Base-by-base conservation (phyloP, 2,329 filamentous ascomycete genomes). In the Phoma sp. region DNA sequence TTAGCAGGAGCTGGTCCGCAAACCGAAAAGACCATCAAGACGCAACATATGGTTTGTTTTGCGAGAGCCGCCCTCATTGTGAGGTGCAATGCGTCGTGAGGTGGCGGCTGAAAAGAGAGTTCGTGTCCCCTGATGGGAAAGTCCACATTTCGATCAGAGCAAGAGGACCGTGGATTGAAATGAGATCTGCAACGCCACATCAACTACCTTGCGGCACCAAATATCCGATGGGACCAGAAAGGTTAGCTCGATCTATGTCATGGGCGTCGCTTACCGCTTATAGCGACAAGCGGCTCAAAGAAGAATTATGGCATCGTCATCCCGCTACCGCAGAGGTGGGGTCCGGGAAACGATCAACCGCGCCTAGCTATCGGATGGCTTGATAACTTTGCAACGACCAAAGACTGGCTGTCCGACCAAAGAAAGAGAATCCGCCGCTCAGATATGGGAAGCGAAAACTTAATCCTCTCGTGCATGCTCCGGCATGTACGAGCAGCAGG, bases 171-270 rank as follows among this genome's bases (percentile, higher is more conserved):
- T 31, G 29, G 35, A 44, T 13, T 37, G 38, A 15, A 43, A 31
- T 39, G 25, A 19, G 51, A 44, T 48, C 35, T 40, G 36, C 40
- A 37, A 45, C 40, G 41, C 45, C 40, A 41, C 39, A 31, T 43
- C 37, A 38, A 17, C 12, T 39, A n/a, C 33, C 32, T 32, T 33
- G 33, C 33, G 24, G 8, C 36, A 15, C 19, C 10, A 35, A 44
- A 21, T 33, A 13, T 29, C 39, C 44, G 43, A 38, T 10, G 21
- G 6, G 13, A 22, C 44, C 9, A 15, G 36, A 39, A 9, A 24
- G 4, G 6, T 45, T 49, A 55, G 44, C 15, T 12, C 13, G 7
- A 32, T 25, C 40, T 43, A 15, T 35, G 12, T 32, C 19, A 15
- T 25, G 6, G 13, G 33, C 27, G 27, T 21, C 19, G 40, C 19